Percentiles rank a stretch among this genome's conserved stretches.
These are phyloP conservation scores for Pythium guiyangense DNA, from an alignment of 352 stramenopile species.

Conservation along the genomic window DNA sequence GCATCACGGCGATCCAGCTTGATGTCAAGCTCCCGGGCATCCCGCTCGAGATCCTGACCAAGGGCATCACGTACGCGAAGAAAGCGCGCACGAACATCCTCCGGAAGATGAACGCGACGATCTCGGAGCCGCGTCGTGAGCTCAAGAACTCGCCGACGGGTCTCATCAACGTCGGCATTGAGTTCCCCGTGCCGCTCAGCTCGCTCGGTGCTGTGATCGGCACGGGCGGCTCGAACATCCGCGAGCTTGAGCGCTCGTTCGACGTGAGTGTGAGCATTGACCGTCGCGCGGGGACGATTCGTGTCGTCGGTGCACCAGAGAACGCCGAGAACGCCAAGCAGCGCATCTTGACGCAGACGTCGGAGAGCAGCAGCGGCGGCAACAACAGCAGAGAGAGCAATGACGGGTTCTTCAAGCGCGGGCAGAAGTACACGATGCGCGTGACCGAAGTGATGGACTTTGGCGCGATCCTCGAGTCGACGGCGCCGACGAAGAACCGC, in stretches of 20 bases:
- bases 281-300: constrained; percentile 78
- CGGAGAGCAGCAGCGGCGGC: constrained; percentile 12
- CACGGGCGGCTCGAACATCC: constrained; percentile 68
- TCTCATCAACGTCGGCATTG: constrained; percentile 40
- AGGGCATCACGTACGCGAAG: constrained; percentile 85
- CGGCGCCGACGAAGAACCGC: constrained; percentile 64
- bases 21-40: constrained; percentile 95
- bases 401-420: constrained; percentile 77
- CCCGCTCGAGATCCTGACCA: constrained; percentile 74
- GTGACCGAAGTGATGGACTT: constrained; percentile 95
- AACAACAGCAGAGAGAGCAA: constrained; percentile 1
- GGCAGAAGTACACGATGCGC: constrained; percentile 88
- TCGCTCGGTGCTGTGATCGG: constrained; percentile 71
- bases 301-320: constrained; percentile 82
- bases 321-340: constrained; percentile 74
- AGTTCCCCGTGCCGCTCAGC: constrained; percentile 52
- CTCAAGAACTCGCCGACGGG: constrained; percentile 48
- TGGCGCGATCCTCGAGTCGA: constrained; percentile 88
- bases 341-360: constrained; percentile 50
- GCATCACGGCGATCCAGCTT: constrained; percentile 95
- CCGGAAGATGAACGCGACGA: constrained; percentile 74
- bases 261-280: constrained; percentile 72
- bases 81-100: constrained; percentile 79
- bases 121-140: constrained; percentile 46
- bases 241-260: constrained; percentile 61